Conservation (phyloP, 306 rosid species). For the Acacia acuminata region DNA sequence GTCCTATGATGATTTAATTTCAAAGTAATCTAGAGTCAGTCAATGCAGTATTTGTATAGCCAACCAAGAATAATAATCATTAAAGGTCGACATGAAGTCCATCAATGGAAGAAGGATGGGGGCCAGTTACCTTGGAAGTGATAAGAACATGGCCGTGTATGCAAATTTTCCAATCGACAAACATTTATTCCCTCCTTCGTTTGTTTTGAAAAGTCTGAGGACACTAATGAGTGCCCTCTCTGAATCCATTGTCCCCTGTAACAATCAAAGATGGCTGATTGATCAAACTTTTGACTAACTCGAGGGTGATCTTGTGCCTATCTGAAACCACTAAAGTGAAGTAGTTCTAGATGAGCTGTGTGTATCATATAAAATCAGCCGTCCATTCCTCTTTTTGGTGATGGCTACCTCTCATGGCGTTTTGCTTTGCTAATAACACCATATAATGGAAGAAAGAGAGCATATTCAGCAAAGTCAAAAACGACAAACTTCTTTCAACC, state of each 20-base stretch:
- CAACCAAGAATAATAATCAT: constrained; percentile 22
- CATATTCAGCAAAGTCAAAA: constrained; percentile 34
- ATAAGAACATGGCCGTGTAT: constrained; percentile 20
- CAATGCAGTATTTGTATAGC: constrained; percentile 32
- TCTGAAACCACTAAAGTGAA: constrained; percentile 45
- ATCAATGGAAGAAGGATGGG: constrained; percentile 8
- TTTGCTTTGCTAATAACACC: constrained; percentile 31
- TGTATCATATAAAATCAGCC: constrained; percentile 26
- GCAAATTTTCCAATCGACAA: constrained; percentile 8
- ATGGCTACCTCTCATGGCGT: constrained; percentile 46
- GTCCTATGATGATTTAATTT: constrained; percentile 22
- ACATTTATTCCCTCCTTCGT: not conserved
- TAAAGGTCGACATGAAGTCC: constrained; percentile 24
- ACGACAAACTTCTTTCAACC: constrained; percentile 40
- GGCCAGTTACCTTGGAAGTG: constrained; percentile 17
- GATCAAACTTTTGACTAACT: constrained; percentile 42
- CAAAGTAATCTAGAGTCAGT: constrained; percentile 31
- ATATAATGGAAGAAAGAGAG: constrained; percentile 29
- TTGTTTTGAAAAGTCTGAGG: constrained; percentile 32
- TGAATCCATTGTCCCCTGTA: constrained; percentile 20
- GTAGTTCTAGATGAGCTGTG: constrained; percentile 4
- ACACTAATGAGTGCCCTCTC: constrained; percentile 15
- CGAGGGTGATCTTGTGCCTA: constrained; percentile 50
- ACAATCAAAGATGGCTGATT: constrained; percentile 27
- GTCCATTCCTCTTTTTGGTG: constrained; percentile 46